Conservation (phyloP, 139 green algal genomes). For the Chlamydomonas schloesseri region DNA sequence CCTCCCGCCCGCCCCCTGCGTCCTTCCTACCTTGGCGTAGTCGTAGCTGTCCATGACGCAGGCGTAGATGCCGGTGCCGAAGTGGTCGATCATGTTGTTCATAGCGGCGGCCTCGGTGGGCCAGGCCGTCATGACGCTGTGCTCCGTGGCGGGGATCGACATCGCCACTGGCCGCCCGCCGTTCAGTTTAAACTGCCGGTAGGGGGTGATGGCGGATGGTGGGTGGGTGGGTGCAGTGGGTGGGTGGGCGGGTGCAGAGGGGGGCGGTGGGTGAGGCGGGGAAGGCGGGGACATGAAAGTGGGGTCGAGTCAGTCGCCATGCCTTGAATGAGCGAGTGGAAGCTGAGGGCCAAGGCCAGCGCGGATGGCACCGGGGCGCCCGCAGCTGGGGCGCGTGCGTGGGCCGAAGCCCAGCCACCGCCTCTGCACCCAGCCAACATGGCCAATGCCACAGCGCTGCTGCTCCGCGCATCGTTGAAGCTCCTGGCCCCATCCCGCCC, state of each 20-base stretch:
- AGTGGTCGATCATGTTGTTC: slow-evolving; percentile 91
- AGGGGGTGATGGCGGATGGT: neutral
- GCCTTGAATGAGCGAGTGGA: too few relatives aligned
- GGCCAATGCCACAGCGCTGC: too few relatives aligned
- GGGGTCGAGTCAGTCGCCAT: too few relatives aligned
- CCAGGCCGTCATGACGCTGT: slow-evolving; percentile 95
- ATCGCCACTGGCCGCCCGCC: slow-evolving; percentile 78
- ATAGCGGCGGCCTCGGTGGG: slow-evolving; percentile 82
- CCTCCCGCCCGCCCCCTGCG: neutral
- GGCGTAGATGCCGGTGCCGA: slow-evolving; percentile 84
- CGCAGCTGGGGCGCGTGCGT: too few relatives aligned
- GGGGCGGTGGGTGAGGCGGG: too few relatives aligned
- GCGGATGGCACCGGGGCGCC: too few relatives aligned
- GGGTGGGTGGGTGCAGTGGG: neutral
- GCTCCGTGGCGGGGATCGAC: slow-evolving; percentile 91
- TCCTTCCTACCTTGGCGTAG: slow-evolving; percentile 65
- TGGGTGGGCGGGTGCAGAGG: neutral
- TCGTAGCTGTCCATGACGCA: slow-evolving; percentile 94
- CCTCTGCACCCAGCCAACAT: too few relatives aligned
- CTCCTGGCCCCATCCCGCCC: too few relatives aligned
- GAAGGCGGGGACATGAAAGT: too few relatives aligned
- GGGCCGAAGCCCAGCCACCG: too few relatives aligned
- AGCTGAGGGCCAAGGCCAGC: too few relatives aligned
- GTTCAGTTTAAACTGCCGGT: slow-evolving; percentile 88
- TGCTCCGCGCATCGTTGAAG: too few relatives aligned